A percentile compares a stretch with the other conserved stretches of the same genome.
These are phyloP conservation scores for Myrmaecium sp. DNA, from an alignment of 2,329 filamentous ascomycete genomes.

Conservation along the genomic window DNA sequence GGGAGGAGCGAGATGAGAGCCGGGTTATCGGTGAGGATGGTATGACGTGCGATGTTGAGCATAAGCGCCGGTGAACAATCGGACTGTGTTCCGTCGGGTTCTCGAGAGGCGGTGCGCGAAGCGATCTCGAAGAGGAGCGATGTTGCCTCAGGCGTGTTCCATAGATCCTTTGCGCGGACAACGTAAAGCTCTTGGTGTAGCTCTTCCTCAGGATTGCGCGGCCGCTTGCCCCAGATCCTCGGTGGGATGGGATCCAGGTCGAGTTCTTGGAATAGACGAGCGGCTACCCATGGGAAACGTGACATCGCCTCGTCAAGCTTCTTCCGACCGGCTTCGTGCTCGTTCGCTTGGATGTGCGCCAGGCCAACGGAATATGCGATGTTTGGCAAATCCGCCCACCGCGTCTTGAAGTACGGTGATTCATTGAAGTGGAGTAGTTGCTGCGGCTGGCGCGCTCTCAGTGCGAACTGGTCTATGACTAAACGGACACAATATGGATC, in stretches of 20 bases:
- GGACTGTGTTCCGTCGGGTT: slow-evolving; percentile 22
- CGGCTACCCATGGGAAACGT: slow-evolving; percentile 70
- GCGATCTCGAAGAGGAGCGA: slow-evolving; percentile 54
- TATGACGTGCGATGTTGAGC: slow-evolving; percentile 51
- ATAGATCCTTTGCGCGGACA: slow-evolving; percentile 60
- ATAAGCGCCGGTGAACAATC: slow-evolving; percentile 26
- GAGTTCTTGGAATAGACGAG: slow-evolving; percentile 61
- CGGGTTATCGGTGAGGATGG: slow-evolving; percentile 61
- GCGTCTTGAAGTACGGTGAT: slow-evolving; percentile 28
- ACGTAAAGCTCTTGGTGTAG: slow-evolving; percentile 65
- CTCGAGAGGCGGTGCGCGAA: slow-evolving; percentile 27
- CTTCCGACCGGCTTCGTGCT: slow-evolving; percentile 46
- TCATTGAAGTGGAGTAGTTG: slow-evolving; percentile 58
- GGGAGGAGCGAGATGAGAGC: slow-evolving; percentile 55
- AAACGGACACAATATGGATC: slow-evolving; percentile 77
- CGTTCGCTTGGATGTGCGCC: slow-evolving; percentile 55
- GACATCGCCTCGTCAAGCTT: slow-evolving; percentile 52
- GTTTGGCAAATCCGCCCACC: slow-evolving; percentile 45
- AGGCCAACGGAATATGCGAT: slow-evolving; percentile 61
- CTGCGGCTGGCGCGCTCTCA: slow-evolving; percentile 61
- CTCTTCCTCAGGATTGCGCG: slow-evolving; percentile 45
- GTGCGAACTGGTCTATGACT: slow-evolving; percentile 65
- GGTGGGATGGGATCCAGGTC: slow-evolving; percentile 60
- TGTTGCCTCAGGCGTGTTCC: slow-evolving; percentile 62
- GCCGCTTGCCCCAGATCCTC: slow-evolving; percentile 64